Conservation (phyloP, 768 basidiomycete species). For the Psilocybe tampanensis region DNA sequence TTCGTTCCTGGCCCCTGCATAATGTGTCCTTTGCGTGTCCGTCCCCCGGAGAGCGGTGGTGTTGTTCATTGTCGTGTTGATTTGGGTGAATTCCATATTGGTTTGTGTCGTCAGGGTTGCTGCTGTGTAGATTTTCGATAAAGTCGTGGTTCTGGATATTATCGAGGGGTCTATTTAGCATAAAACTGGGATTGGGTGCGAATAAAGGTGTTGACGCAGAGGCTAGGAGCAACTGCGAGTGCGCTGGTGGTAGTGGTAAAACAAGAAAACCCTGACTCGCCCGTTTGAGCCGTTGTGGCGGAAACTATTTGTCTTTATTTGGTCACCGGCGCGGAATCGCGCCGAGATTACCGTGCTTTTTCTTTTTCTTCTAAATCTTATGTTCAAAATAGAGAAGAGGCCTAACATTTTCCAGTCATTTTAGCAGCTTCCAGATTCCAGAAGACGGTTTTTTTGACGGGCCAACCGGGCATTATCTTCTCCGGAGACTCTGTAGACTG, state of each 20-base stretch:
- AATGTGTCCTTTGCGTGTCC: too few species aligned
- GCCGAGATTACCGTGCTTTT: too few species aligned
- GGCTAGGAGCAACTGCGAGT: background rate
- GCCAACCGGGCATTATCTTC: too few species aligned
- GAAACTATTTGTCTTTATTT: too few species aligned
- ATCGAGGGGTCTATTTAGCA: constrained; percentile 4
- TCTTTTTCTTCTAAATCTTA: too few species aligned
- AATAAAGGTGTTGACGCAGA: background rate
- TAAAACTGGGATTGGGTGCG: background rate
- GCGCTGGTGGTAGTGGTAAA: background rate
- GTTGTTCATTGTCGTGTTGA: constrained; percentile 1
- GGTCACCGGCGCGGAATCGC: too few species aligned
- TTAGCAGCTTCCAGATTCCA: too few species aligned
- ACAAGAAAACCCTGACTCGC: background rate
- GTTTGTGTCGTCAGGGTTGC: constrained; percentile 19
- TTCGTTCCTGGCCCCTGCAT: background rate
- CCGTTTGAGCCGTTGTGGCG: background rate
- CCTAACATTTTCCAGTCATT: too few species aligned
- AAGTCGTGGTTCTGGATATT: constrained; percentile 25
- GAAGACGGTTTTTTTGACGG: too few species aligned
- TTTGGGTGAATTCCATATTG: constrained; percentile 53
- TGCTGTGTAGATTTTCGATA: constrained; percentile 28
- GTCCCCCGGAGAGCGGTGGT: background rate
- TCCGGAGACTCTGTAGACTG: too few species aligned
- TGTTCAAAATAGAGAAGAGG: too few species aligned